These are phyloP conservation scores for Cladophialophora carrionii DNA, from an alignment of 2,329 filamentous ascomycete genomes.

Conservation along the genomic window DNA sequence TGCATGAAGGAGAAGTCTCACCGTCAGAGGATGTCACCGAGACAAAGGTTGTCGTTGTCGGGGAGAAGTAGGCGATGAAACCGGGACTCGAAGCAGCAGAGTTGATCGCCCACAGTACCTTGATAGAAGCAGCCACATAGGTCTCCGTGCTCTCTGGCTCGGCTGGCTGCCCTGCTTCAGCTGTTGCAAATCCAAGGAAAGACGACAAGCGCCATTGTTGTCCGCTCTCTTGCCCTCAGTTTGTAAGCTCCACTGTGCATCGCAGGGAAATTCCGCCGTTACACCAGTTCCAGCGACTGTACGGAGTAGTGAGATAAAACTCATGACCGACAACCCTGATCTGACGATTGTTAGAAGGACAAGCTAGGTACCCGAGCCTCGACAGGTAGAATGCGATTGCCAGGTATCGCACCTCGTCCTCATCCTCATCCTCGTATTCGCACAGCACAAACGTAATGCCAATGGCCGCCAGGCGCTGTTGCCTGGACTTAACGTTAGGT, in stretches of 20 bases:
- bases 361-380: too few relatives aligned
- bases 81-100: not conserved
- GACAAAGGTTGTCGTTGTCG: slow-evolving; percentile 9
- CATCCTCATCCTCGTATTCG: too few relatives aligned
- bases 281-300: not conserved
- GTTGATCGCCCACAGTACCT: not conserved
- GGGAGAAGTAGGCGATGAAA: slow-evolving; percentile 4
- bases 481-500: not conserved
- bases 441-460: too few relatives aligned
- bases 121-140: not conserved
- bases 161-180: too few relatives aligned
- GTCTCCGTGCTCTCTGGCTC: not conserved
- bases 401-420: too few relatives aligned
- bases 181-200: not conserved
- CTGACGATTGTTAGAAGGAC: too few relatives aligned
- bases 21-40: slow-evolving; percentile 8
- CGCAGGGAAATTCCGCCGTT: not conserved
- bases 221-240: not conserved
- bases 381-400: too few relatives aligned
- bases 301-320: not conserved
- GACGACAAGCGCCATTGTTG: not conserved
- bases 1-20: slow-evolving; percentile 1
- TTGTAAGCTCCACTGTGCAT: not conserved
- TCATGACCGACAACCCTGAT: not conserved
- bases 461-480: not conserved